These are phyloP conservation scores for Yamadazyma insecticola DNA, from an alignment of 805 yeast species.

Conservation along the genomic window DNA sequence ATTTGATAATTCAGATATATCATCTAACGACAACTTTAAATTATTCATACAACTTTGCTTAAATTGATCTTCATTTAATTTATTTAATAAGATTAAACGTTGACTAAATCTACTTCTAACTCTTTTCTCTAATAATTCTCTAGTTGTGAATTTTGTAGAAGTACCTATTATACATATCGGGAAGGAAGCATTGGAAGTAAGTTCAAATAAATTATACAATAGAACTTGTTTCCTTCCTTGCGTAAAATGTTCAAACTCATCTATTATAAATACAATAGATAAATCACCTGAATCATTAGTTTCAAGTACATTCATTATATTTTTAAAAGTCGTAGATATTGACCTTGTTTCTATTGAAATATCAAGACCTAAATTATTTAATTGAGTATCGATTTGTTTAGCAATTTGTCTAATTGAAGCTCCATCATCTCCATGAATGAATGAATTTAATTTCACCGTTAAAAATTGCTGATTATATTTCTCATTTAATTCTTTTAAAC, in stretches of 20 bases:
- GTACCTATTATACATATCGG: constrained; percentile 83
- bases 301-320: constrained; percentile 34
- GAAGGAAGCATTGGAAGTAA: constrained; percentile 63
- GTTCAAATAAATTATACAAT: constrained; percentile 81
- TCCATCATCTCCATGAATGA: constrained; percentile 67
- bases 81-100: constrained; percentile 58
- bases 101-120: constrained; percentile 89
- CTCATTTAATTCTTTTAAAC: constrained; percentile 40
- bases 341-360: constrained; percentile 7
- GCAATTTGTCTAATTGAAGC: constrained; percentile 84
- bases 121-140: constrained; percentile 85
- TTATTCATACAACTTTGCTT: constrained; percentile 41
- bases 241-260: constrained; percentile 81
- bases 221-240: constrained; percentile 72
- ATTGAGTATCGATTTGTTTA: constrained; percentile 58
- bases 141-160: constrained; percentile 66
- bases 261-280: constrained; percentile 74
- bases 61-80: constrained; percentile 43
- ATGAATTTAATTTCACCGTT: constrained; percentile 62
- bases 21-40: constrained; percentile 21
- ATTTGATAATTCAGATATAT: constrained; percentile 14
- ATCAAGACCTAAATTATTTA: constrained; percentile 2
- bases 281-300: constrained; percentile 18
- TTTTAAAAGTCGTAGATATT: constrained; percentile 9
- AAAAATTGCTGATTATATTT: constrained; percentile 51